Base-by-base conservation (phyloP, 1,139 yeast genomes). In the Wickerhamomyces sp. region DNA sequence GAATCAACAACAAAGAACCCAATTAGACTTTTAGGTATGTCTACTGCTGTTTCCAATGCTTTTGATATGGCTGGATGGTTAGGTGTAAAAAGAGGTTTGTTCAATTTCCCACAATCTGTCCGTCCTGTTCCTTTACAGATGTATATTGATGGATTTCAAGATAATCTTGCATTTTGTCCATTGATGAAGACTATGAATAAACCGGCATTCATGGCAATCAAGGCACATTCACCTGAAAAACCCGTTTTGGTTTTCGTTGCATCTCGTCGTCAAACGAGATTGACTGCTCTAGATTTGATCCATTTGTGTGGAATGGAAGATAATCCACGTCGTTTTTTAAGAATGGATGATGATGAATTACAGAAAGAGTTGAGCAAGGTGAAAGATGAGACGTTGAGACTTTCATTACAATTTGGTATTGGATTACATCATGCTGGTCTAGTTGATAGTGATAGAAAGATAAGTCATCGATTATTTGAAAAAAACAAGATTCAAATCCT, bases 41-140 rank as follows among this genome's bases (percentile, higher is more conserved):
- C 97, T 2, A 91, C 98, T 4, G 97, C 98, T 4, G 97, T 93
- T 16, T 87, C 97, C 0, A 93, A 93, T 62, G 97, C 98, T 0
- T 79, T 85, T 55, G 99, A 93, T 59, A 82, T 93, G 94, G 98
- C 96, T 0, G 86, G 94, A 12, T 93, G 99, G 99, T 66, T 93
- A 16, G 93, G 95, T 14, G 95, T 89, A 6, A 75, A 78, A 44
- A 83, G 82, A 42, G 98, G 97, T 0, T 62, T 93, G 35, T 93
- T 83, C 60, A 93, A 93, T 55, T 93, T 91, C 58, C 95, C 98
- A 1, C 87, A 82, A 42, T 86, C 96, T 31, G 96, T 91, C 26
- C 83, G 98, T 54, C 98, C 98, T 0, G 98, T 93, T 36, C 99
- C 98, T 1, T 68, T 93, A 44, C 93, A 91, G 53, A 91, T 91